Base-by-base conservation (phyloP, 2,329 filamentous ascomycete genomes). In the Fusarium mangiferae region DNA sequence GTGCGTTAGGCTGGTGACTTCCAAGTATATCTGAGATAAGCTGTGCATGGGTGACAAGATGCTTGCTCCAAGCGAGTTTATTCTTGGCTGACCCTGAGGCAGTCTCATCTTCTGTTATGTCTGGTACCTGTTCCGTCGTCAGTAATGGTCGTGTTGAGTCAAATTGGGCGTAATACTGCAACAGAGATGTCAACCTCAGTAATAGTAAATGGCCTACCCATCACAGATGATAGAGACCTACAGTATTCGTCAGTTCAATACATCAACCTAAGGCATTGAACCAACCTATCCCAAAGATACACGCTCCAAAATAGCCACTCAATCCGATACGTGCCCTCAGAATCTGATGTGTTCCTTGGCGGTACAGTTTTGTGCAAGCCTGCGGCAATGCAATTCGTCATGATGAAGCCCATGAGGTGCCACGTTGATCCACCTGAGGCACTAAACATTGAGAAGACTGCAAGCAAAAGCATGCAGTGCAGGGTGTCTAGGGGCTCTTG, bases 291-390 rank as follows among this genome's bases (percentile, higher is more conserved):
- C 28, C 67, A 44, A 2, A 72, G n/a, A 39, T 68, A 72, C 1
- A 72, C 56, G 4, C 30, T 69, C 70, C 70, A 72, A 7, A 72
- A 72, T 9, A 72, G 5, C 70, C 70, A 65, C 9, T 60, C 63
- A 1, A 30, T 14, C 6, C 59, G 58, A n/a, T 65, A 72, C 4
- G 28, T 52, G 8, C 22, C 13, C 7, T 69, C 35, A 1, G 5
- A 5, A 3, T 55, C 54, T 4, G 63, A 24, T 2, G 58, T 42
- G 1, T 39, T 35, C 15, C 51, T 58, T 1, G 54, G 48, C 0
- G 63, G 36, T 1, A 30, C 7, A 5, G 42, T 38, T 1, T 72
- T 72, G 6, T 72, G 68, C 0, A 72, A 17, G 0, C 70, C 68
- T 17, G 52, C 46, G 2, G 70, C 70, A 38, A 72, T 56, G 3